A percentile compares a stretch with the other conserved stretches of the same genome.
These are phyloP conservation scores for Neurospora intermedia DNA, from an alignment of 495 filamentous ascomycete genomes.

Conservation along the genomic window DNA sequence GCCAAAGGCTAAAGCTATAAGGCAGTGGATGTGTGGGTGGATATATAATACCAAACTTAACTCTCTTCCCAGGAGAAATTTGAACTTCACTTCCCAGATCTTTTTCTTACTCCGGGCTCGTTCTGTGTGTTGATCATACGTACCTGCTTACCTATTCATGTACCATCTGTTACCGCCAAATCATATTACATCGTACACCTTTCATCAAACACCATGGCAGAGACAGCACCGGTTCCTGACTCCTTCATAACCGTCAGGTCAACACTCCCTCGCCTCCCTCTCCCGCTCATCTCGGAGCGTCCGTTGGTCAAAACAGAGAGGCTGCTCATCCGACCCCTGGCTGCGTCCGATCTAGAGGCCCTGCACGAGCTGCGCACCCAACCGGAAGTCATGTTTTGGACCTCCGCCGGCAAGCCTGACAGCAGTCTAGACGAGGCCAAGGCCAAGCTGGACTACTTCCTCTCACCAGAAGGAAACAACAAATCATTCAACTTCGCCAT, in stretches of 20 bases:
- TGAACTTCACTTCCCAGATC: background rate
- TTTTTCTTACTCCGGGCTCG: background rate
- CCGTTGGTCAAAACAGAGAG: conserved; percentile 29
- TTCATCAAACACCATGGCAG: background rate
- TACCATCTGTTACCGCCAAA: background rate
- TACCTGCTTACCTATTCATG: background rate
- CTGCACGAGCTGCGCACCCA: conserved; percentile 34
- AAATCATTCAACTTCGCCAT: conserved; percentile 30
- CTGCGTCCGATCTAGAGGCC: conserved; percentile 25
- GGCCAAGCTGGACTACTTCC: conserved; percentile 17
- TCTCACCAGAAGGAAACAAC: conserved; percentile 20
- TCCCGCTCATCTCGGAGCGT: conserved; percentile 19
- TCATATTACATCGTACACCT: background rate
- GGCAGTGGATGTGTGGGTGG: background rate
- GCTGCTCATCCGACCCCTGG: conserved; percentile 31
- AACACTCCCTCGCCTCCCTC: conserved; percentile 20
- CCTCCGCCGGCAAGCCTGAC: conserved; percentile 26
- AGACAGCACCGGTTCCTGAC: background rate
- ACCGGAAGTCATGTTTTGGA: conserved; percentile 41
- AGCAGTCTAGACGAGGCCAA: conserved; percentile 22
- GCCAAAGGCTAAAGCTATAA: background rate
- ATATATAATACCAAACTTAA: background rate
- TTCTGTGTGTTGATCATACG: background rate
- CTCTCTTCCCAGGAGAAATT: background rate
- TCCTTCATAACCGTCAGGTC: conserved; percentile 23